Evolutionary conservation across 805 yeast genomes (phyloP), one percentile per base, ranked within the genome.

Genomic region (Diddensiella caesifluorescens): DNA sequence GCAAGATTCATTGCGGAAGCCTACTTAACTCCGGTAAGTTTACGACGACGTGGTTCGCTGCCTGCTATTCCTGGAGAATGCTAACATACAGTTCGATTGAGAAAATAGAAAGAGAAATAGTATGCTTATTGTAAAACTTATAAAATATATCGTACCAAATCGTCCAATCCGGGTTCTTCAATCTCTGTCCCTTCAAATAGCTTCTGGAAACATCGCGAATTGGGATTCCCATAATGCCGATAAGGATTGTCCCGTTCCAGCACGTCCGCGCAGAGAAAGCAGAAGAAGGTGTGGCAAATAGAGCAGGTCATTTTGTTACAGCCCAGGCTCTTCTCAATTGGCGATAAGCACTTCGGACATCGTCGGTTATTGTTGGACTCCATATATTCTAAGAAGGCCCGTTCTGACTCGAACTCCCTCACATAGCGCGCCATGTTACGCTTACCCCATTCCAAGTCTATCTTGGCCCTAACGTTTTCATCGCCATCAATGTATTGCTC

Each of bases 1-100:
- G 98, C 98, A 10, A 83, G 98, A 70, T 90, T 87, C 48, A 94
- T 88, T 37, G 98, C 98, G 21, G 98, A 92, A 65, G 90, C 95
- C 5, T 90, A 88, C 63, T 72, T 90, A 54, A 83, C 89, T 32
- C 94, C 92, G 39, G 32, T 29, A 29, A 7, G 32, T 29, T 7
- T 23, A 7, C 27, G 12, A 23, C 27, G 12, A 23, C 27, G 12
- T 23, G 7, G 27, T 9, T 23, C 12, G 27, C 7, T 12, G 12
- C 12, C 12, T 7, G 27, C 27, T 23, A 23, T 9, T 12, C 12
- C 12, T 23, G 27, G n/a, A n/a, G n/a, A n/a, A 23, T 23, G 27
- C 27, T 23, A 20, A 13, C 26, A 12, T 4, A 4, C 21, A 34
- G 37, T 22, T 34, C n/a, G 26, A 34, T 34, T 34, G 19, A 34